These are phyloP conservation scores for Septoria petroselini DNA, from an alignment of 2,329 filamentous ascomycete genomes.

Conservation along the genomic window DNA sequence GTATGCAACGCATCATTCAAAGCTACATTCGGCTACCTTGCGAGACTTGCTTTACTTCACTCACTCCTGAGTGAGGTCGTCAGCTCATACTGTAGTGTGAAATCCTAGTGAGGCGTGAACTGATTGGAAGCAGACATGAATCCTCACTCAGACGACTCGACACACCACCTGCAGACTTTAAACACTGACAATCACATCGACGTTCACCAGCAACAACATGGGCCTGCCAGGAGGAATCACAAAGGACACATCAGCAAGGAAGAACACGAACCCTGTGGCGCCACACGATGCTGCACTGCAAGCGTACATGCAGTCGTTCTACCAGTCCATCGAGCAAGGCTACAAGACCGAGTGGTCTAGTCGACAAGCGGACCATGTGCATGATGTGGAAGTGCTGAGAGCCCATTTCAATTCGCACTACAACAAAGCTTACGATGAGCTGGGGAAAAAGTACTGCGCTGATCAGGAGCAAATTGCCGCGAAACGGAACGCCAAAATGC, in stretches of 20 bases:
- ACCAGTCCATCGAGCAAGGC: not conserved
- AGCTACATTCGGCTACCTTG: no score
- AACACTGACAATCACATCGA: not conserved
- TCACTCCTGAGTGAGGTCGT: no score
- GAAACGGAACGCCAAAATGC: not conserved
- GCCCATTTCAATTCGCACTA: not conserved
- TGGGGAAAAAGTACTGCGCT: not conserved
- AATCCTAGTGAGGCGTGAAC: no score
- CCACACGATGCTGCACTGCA: slow-evolving; percentile 2
- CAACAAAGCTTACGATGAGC: not conserved
- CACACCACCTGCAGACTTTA: no score
- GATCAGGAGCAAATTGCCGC: not conserved
- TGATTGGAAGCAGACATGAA: no score
- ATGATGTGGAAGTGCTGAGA: not conserved
- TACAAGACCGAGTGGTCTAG: not conserved
- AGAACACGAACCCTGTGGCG: not conserved
- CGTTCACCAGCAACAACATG: not conserved
- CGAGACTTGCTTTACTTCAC: no score
- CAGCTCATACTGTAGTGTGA: no score
- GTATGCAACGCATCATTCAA: no score
- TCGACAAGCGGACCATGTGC: not conserved
- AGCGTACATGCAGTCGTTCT: slow-evolving; percentile 3
- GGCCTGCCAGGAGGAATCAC: not conserved
- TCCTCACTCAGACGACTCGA: no score
- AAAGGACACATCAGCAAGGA: slow-evolving; percentile 1